Base-by-base conservation (phyloP, 768 basidiomycete genomes). In the Exidia glandulosa region DNA sequence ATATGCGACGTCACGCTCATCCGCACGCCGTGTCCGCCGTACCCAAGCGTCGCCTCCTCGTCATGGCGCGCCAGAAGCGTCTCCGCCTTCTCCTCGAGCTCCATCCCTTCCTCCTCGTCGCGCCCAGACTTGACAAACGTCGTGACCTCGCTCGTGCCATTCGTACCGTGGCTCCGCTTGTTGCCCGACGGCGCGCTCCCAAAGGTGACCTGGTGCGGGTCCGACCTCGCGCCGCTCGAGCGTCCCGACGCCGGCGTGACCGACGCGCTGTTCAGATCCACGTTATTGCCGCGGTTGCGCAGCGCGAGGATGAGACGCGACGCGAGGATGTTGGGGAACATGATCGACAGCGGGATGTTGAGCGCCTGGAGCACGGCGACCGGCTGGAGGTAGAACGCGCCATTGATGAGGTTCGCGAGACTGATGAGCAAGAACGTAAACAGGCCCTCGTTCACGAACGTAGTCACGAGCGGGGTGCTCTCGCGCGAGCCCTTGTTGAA, bases 341-440 rank as follows among this genome's bases (percentile, higher is more conserved):
- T 89, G 19, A 90, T 87, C 66, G 88, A 89, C 64, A 90, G 75
- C 10, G 88, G 88, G 64, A 90, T 90, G 65, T 88, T 88, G 67
- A 90, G 84, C 19, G 88, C 88, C 27, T 88, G 89, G 63, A 90
- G 88, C 25, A 81, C 85, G 71, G 50, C 50, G 16, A 7, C 84
- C 63, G 64, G 88, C 87, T 90, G 88, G n/a, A 90, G 79, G 70
- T 90, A 90, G 69, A 90, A 90, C 34, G 90, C 85, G 47, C 88
- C 88, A 63, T 90, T 90, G 68, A 79, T 79, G 75, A 91, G 73
- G 74, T 91, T 91, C 55, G 88, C 88, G 57, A 90, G 82, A n/a
- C 88, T 90, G 68, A 91, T 90, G 63, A 91, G 71, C 61, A 91
- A 79, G 67, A 89, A 91, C 50, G 60, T 12, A 59, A 50, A 64